Base-by-base conservation (phyloP, 2,329 filamentous ascomycete genomes). In the Lachnum nothofagi region DNA sequence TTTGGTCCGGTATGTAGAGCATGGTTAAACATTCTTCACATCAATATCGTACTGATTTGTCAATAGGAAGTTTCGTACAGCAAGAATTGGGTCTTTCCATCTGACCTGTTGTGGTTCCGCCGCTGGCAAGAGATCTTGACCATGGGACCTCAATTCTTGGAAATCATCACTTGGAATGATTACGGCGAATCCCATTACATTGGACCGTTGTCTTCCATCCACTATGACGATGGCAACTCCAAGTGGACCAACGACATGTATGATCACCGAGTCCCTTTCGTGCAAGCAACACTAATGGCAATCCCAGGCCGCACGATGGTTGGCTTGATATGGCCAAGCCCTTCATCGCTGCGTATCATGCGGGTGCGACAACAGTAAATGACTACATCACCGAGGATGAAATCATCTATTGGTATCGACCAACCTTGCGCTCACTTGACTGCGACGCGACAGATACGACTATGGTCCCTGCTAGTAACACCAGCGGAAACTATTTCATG, bases 181-280 rank as follows among this genome's bases (percentile, higher is more conserved):
- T 78, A 69, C 49, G 75, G 75, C 5, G 75, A 78, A 55, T 69
- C 73, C 1, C 72, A 77, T 55, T 76, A 78, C 54, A 74, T 76
- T 41, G 72, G 73, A 7, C 72, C 58, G 4, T 72, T 3, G 57
- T 76, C 44, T 64, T 70, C 10, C 67, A 68, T 47, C 61, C 56
- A 60, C 38, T 53, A 43, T 20, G 56, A 59, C 39, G 54, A 59
- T 41, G 58, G 58, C 25, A 56, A 56, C 22, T 73, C 76, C 2
- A 72, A 68, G 48, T 66, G 67, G 55, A 42, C 44, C n/a, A 60
- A 60, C 24, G 57, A 60, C 20, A 60, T 60, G 57, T 58, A 41
- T 42, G 49, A 43, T 4, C n/a, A 25, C 29, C 27, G 5, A 27
- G 17, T 4, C 5, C 35, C 16, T 34, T 27, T 19, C 12, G 16